Base-by-base conservation (phyloP, 352 stramenopile species). In the Globisporangium spinosum region DNA sequence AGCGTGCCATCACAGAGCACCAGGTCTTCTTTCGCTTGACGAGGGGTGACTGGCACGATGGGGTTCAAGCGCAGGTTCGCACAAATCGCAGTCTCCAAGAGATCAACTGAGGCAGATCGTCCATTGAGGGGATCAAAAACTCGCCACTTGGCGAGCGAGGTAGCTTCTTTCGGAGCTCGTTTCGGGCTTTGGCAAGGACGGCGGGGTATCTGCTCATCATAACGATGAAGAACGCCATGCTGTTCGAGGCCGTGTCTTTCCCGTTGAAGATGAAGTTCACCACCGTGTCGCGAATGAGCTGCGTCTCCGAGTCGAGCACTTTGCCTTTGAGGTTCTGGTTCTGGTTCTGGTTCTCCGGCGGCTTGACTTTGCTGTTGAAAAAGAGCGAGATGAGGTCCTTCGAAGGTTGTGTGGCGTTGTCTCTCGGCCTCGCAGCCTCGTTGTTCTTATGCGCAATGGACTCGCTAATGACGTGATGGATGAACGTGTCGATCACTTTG, bases 201-300 rank as follows among this genome's bases (percentile, higher is more conserved):
- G 75, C 38, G 3, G 85, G 89, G 35, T 95, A 71, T 3, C 79
- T 79, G 38, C 86, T 87, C 69, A 97, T 85, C 76, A 92, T 87
- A 51, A 93, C 71, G 25, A 96, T 58, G 53, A 92, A 85, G 80
- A 85, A 97, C 23, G 74, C 70, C 40, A 97, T 70, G 20, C 71
- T 85, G 45, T 77, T 79, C 3, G 88, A 82, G 15, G 86, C 91
- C 9, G 89, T 94, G 61, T 93, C 88, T 4, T 88, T 81, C 12
- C 87, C 83, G 1, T 80, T 87, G 8, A 89, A 77, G 60, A 97
- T 81, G 62, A 95, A 93, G 64, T 86, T 93, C 29, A 94, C 67
- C 10, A 85, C 78, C 64, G 94, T 88, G 70, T 95, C 82, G 29
- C 85, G 81, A 3, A 68, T 35, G 10, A 60, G n/a, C 1, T 60